Evolutionary conservation across 2,329 filamentous ascomycete species (phyloP).

Genomic region (Colletotrichum sp.): DNA sequence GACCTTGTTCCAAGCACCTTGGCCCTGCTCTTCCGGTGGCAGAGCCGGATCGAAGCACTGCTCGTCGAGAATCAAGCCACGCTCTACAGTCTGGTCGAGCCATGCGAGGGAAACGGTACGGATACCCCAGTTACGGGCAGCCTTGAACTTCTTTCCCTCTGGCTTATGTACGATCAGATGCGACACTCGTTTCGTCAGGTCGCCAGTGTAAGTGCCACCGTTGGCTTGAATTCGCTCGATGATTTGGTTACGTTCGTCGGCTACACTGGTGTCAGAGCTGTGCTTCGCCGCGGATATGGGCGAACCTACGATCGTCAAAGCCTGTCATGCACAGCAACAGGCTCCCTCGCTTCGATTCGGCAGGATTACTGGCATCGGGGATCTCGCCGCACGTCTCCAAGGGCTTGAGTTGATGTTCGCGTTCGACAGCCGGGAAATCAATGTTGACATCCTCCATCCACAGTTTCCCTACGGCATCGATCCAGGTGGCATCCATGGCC

Average conservation of each 20-base stretch:
- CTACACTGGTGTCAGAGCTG: slow-evolving; percentile 38
- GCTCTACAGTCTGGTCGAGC: slow-evolving; percentile 81
- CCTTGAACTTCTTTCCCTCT: slow-evolving; percentile 87
- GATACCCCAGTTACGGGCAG: slow-evolving; percentile 83
- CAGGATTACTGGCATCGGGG: slow-evolving; percentile 32
- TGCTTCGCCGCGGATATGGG: neutral
- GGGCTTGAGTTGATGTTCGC: slow-evolving; percentile 66
- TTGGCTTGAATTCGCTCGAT: slow-evolving; percentile 70
- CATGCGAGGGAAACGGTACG: slow-evolving; percentile 83
- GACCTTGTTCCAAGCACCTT: slow-evolving; percentile 74
- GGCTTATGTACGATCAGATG: slow-evolving; percentile 84
- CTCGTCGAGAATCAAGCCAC: slow-evolving; percentile 93
- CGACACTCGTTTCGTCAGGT: slow-evolving; percentile 84
- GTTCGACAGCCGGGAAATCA: slow-evolving; percentile 74
- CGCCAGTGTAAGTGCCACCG: slow-evolving; percentile 85
- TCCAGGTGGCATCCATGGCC: slow-evolving; percentile 82
- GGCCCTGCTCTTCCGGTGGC: slow-evolving; percentile 73
- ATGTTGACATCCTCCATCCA: slow-evolving; percentile 85
- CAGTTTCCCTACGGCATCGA: slow-evolving; percentile 77
- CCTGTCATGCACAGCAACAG: slow-evolving; percentile 62
- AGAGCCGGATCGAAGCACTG: slow-evolving; percentile 79
- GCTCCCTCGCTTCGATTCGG: slow-evolving; percentile 38
- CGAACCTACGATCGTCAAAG: slow-evolving; percentile 54
- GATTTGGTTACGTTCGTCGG: slow-evolving; percentile 71
- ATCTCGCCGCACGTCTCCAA: slow-evolving; percentile 58